Evolutionary conservation across 179 eudicot species (phyloP), one percentile per base, ranked within the genome.

Genomic region (Silene noctiflora): DNA sequence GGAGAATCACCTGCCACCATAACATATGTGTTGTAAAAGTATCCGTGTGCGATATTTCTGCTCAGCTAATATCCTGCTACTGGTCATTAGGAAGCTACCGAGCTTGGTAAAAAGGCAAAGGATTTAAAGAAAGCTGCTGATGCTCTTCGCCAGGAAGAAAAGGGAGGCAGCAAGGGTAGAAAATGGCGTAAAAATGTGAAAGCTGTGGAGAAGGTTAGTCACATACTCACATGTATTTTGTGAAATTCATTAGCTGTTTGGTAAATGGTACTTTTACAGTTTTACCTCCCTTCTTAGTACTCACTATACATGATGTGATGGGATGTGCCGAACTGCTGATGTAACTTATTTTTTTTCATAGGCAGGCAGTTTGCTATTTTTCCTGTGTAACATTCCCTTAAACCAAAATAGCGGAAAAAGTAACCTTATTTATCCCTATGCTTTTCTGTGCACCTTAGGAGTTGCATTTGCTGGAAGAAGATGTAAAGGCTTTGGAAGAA

Each of bases 181-280:
- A 95, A 93, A 82, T 95, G 98, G 97, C 97, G 94, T 42, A 95
- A 93, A 87, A 95, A 95, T 89, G 95, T 92, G 71, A 95, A 95
- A 84, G 86, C 92, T 33, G 96, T 93, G 13, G 92, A 93, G 78
- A 95, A 95, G 98, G 99, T 93, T 77, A 77, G 48, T 17, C 39
- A 33, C 39, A 16, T 75, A 77, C 39, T 17, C 39, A 5, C 39
- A 16, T 35, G 7, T 22, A 31, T 51, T 14, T 25, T 42, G 29
- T 75, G 12, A 31, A 61, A 59, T 69, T 59, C 1, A 46, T 71
- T 64, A 10, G 17, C 29, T 60, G 33, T 68, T 46, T 46, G 39
- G 58, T 22, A 4, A n/a, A n/a, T n/a, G n/a, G n/a, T n/a, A n/a
- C n/a, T n/a, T n/a, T n/a, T n/a, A n/a, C n/a, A n/a, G 17, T 12